These are phyloP conservation scores for Aspergillus sp. DNA, from an alignment of 2,329 filamentous ascomycete genomes.

Conservation along the genomic window DNA sequence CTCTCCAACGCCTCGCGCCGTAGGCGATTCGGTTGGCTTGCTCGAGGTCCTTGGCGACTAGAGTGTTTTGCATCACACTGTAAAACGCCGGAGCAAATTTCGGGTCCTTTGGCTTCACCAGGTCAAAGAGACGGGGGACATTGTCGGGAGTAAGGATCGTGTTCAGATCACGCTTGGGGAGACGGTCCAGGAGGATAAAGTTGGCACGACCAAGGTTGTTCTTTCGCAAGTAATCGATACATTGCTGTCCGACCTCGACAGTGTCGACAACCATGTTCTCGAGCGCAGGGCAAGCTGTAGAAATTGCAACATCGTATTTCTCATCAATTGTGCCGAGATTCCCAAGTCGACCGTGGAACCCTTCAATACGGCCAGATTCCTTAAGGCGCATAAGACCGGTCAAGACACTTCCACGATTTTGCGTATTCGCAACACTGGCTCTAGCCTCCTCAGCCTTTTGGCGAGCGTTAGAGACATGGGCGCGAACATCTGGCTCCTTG, in stretches of 20 bases:
- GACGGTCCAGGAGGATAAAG: constrained; percentile 91
- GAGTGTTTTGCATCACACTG: constrained; percentile 89
- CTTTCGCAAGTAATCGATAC: constrained; percentile 95
- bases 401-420: constrained; percentile 90
- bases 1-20: constrained; percentile 88
- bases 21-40: constrained; percentile 98
- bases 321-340: constrained; percentile 92
- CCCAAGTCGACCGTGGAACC: constrained; percentile 92
- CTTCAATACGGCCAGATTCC: constrained; percentile 93
- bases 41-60: constrained; percentile 88
- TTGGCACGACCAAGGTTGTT: constrained; percentile 96
- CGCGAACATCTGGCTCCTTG: constrained; percentile 78
- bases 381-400: constrained; percentile 90
- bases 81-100: constrained; percentile 90
- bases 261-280: constrained; percentile 97
- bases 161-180: constrained; percentile 74
- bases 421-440: constrained; percentile 82
- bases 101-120: constrained; percentile 85
- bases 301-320: constrained; percentile 96
- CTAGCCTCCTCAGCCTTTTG: constrained; percentile 96
- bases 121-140: constrained; percentile 87
- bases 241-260: constrained; percentile 94
- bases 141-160: constrained; percentile 85
- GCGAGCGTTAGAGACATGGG: constrained; percentile 82
- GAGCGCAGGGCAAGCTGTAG: constrained; percentile 85